Base-by-base conservation (phyloP, 805 yeast species). In the Scheffersomyces amazonensis region DNA sequence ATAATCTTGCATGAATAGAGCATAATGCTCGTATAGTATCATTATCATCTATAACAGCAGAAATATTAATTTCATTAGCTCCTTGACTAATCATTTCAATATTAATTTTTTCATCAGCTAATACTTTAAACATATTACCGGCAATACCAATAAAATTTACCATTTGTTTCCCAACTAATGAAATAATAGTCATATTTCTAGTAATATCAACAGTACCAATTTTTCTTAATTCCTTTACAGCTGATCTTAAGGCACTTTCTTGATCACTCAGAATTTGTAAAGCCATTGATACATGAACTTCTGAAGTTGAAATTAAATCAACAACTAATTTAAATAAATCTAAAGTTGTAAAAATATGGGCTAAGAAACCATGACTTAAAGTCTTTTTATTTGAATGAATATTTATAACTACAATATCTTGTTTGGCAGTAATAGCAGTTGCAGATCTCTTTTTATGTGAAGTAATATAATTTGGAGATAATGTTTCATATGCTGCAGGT, bases 11-110 rank as follows among this genome's bases (percentile, higher is more conserved):
- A 58, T 93, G 99, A 41, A 93, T 80, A 4, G 89, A 83, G 56
- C 81, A 81, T 48, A 93, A 72, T 3, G 98, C 98, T 59, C 86
- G 85, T 21, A 87, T 66, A 11, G 95, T 81, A 55, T 93, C 93
- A 39, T 69, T 66, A 48, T 86, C 88, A 47, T 85, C 86, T 44
- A 93, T 88, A 37, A 93, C 99, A 47, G 97, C 95, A 23, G 96
- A 86, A 37, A 93, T 93, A 61, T 93, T 93, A 56, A 93, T 93
- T 66, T 93, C 99, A 56, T 91, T 91, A 15, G 98, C 96, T 53
- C 99, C 99, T 73, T 93, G 99, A 41, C 89, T 79, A 64, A 93
- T 93, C 99, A 93, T 93, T 64, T 93, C 99, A 51, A 93, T 88
- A 65, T 93, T 93, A 57, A 93, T 84, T 32, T 78, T 77, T 53